Evolutionary conservation across 768 basidiomycete genomes (phyloP).

Genomic region (Lentinus tigrinus): DNA sequence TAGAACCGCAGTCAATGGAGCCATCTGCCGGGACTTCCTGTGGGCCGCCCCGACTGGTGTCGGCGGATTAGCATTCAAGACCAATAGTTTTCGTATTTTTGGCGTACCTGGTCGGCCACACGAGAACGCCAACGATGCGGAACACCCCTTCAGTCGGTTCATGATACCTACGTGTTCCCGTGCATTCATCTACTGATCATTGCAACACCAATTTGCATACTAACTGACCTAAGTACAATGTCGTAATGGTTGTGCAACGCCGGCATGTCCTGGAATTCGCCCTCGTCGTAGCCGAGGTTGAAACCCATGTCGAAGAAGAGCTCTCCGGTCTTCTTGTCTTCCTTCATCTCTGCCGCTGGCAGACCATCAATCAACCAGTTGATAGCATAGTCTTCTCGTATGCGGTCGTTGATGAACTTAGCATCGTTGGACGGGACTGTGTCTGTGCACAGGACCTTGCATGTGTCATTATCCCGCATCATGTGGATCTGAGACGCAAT

Average conservation of each 20-base stretch:
- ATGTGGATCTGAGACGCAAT: constrained; percentile 63
- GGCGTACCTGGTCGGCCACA: constrained; percentile 61
- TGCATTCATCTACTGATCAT: not conserved
- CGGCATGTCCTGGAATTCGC: constrained; percentile 53
- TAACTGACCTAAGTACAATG: constrained; percentile 65
- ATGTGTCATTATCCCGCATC: constrained; percentile 73
- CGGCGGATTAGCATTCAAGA: not conserved
- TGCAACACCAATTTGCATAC: not conserved
- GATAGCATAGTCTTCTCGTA: constrained; percentile 87
- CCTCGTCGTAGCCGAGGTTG: constrained; percentile 79
- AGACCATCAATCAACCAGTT: constrained; percentile 96
- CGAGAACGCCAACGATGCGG: constrained; percentile 89
- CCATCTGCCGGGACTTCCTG: constrained; percentile 37
- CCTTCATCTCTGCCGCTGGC: constrained; percentile 91
- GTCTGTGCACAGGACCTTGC: constrained; percentile 68
- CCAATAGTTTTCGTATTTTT: not conserved
- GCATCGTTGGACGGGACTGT: constrained; percentile 69
- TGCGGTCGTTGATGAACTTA: constrained; percentile 88
- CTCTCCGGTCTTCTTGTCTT: constrained; percentile 75
- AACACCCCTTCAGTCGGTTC: constrained; percentile 62
- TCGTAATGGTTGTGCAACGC: constrained; percentile 93
- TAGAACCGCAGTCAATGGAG: constrained; percentile 50
- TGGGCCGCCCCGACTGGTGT: constrained; percentile 59
- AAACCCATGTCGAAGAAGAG: constrained; percentile 93
- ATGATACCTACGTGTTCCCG: constrained; percentile 64